Evolutionary conservation across 371 early-diverging fungal species (phyloP).

Genomic region (Choanephora cucurbitarum): DNA sequence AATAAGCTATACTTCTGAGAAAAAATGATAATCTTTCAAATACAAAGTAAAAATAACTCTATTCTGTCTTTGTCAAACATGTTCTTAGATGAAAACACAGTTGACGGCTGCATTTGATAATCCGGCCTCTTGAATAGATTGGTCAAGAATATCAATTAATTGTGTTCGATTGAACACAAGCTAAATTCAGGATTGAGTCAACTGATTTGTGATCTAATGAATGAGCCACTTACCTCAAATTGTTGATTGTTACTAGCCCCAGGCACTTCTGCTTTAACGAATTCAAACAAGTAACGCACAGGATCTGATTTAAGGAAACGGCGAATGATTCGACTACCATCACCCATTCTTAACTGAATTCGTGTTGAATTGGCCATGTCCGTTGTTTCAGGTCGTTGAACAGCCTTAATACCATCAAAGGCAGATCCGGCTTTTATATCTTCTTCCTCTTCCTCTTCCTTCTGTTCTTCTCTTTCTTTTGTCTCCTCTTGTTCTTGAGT

Average conservation of each 20-base stretch:
- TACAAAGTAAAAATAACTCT: too few relatives aligned
- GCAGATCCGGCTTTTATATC: slow-evolving; percentile 33
- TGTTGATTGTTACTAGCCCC: slow-evolving; percentile 54
- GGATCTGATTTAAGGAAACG: slow-evolving; percentile 67
- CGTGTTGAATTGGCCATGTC: slow-evolving; percentile 61
- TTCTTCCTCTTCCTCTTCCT: slow-evolving; percentile 19
- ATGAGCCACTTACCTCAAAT: slow-evolving; percentile 73
- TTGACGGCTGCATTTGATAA: slow-evolving; percentile 64
- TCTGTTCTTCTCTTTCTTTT: background rate
- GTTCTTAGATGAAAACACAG: slow-evolving; percentile 42
- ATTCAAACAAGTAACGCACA: slow-evolving; percentile 70
- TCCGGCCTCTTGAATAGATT: slow-evolving; percentile 68
- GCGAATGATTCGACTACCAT: slow-evolving; percentile 66
- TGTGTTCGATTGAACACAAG: slow-evolving; percentile 66
- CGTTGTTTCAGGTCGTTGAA: slow-evolving; percentile 54
- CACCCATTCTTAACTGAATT: slow-evolving; percentile 72
- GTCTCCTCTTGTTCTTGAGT: slow-evolving; percentile 15
- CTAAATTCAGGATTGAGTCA: slow-evolving; percentile 31
- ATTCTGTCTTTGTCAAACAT: too few relatives aligned
- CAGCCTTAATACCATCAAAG: slow-evolving; percentile 50
- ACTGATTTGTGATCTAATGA: too few relatives aligned
- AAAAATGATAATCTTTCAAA: too few relatives aligned
- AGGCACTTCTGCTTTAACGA: slow-evolving; percentile 64
- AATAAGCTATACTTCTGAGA: too few relatives aligned
- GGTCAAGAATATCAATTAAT: slow-evolving; percentile 59